A percentile compares a stretch with the other conserved stretches of the same genome.
phyloP scores from a whole-genome alignment of 2,329 filamentous ascomycete species.

The Aureobasidium mangrovei region DNA sequence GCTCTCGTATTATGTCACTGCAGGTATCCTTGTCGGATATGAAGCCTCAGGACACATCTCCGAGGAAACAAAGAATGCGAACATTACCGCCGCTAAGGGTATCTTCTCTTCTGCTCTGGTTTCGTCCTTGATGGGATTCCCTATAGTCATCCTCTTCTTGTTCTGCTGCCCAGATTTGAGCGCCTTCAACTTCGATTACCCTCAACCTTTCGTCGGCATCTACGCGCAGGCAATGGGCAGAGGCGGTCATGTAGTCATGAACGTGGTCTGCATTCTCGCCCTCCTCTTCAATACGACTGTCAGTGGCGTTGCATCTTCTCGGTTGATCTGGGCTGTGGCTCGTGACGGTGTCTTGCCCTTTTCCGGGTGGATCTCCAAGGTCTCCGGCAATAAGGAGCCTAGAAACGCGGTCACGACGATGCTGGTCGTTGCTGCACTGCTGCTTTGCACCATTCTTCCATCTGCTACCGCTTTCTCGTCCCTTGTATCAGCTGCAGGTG shows the following conservation, averaged over 20 bases:
- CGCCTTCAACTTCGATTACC: conserved; percentile 44
- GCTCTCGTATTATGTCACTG: conserved; percentile 52
- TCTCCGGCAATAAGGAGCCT: conserved; percentile 47
- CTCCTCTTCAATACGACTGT: conserved; percentile 51
- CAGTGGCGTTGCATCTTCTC: conserved; percentile 50
- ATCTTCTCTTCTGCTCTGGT: conserved; percentile 54
- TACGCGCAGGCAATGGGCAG: conserved; percentile 49
- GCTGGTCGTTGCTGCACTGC: conserved; percentile 44
- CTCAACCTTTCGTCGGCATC: conserved; percentile 51
- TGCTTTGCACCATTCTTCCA: conserved; percentile 52
- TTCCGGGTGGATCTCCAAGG: conserved; percentile 48
- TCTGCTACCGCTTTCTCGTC: conserved; percentile 37
- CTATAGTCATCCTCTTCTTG: conserved; percentile 49
- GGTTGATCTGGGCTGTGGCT: conserved; percentile 55
- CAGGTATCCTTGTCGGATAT: conserved; percentile 52
- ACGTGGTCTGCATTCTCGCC: conserved; percentile 44
- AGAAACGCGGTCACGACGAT: conserved; percentile 53
- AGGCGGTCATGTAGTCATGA: conserved; percentile 53
- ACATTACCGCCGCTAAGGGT: conserved; percentile 46
- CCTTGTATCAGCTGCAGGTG: conserved; percentile 32
- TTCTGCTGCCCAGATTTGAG: conserved; percentile 50
- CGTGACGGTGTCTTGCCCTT: conserved; percentile 53
- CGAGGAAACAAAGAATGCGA: conserved; percentile 53
- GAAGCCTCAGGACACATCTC: conserved; percentile 54
- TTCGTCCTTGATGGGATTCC: conserved; percentile 48